Conservation (phyloP, 768 basidiomycete genomes). For the Tulasnella sp. region DNA sequence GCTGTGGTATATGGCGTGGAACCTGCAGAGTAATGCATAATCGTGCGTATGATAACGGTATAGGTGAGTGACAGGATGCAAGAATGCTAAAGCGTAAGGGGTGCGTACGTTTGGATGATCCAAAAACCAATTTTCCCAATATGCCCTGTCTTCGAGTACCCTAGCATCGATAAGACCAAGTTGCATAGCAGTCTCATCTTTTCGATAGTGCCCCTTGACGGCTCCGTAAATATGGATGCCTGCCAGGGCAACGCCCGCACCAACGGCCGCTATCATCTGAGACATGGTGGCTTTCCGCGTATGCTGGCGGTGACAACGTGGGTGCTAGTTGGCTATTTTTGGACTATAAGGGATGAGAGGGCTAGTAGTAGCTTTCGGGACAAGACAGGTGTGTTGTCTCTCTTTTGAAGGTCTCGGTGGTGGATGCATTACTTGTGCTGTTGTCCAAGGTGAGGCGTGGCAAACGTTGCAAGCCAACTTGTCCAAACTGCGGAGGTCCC, state of each 20-base stretch:
- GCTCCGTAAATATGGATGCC: not conserved
- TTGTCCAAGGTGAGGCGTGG: not conserved
- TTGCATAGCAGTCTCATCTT: not conserved
- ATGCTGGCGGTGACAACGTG: not conserved
- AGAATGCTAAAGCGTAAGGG: not conserved
- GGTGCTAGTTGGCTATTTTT: not conserved
- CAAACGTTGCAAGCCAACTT: not conserved
- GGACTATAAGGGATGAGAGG: not conserved
- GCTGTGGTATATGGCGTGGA: not conserved
- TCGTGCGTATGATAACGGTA: not conserved
- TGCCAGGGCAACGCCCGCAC: not conserved
- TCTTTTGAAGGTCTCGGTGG: not conserved
- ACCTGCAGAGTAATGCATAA: not conserved
- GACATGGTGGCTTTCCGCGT: not conserved
- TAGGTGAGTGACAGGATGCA: not conserved
- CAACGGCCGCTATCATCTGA: not conserved
- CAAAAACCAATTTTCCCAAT: slow-evolving; percentile 15
- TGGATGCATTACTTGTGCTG: not conserved
- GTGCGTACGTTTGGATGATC: not conserved
- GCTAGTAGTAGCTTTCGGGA: not conserved
- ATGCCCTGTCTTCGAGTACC: not conserved
- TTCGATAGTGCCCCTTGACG: not conserved
- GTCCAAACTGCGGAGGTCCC: not conserved
- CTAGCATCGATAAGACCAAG: not conserved
- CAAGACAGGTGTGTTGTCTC: not conserved